phyloP scores from a whole-genome alignment of 768 basidiomycete species.

The Sutorius australiensis region DNA sequence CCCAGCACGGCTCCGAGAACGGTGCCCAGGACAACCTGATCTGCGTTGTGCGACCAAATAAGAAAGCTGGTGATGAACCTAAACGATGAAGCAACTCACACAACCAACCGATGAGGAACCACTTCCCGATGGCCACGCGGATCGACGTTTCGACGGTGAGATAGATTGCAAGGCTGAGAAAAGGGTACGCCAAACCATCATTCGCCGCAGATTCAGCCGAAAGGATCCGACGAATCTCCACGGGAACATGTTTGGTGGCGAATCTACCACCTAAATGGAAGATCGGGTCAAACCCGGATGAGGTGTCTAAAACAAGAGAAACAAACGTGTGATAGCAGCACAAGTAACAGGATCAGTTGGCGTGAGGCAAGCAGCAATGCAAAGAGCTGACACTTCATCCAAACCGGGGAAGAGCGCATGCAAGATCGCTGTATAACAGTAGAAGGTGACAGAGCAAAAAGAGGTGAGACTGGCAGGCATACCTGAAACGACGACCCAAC shows the following conservation, averaged over 20 bases:
- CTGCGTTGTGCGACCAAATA: conserved; percentile 34
- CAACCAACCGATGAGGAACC: conserved; percentile 84
- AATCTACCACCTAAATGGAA: conserved; percentile 58
- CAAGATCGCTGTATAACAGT: conserved; percentile 51
- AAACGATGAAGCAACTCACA: conserved; percentile 35
- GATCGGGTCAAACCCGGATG: background rate
- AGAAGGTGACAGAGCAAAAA: background rate
- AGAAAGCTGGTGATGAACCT: background rate
- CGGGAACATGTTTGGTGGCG: conserved; percentile 65
- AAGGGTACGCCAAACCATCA: conserved; percentile 94
- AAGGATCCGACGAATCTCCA: conserved; percentile 73
- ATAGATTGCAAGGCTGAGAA: conserved; percentile 83
- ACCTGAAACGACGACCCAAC: conserved; percentile 78
- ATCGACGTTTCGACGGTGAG: conserved; percentile 67
- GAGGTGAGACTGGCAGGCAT: conserved; percentile 14
- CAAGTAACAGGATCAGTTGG: conserved; percentile 95
- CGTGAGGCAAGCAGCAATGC: conserved; percentile 85
- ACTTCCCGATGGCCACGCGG: conserved; percentile 67
- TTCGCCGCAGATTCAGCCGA: conserved; percentile 92
- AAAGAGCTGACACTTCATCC: conserved; percentile 70
- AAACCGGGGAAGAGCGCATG: conserved; percentile 69
- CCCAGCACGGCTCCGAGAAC: conserved; percentile 59
- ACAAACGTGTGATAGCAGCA: conserved; percentile 70
- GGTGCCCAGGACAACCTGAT: conserved; percentile 77
- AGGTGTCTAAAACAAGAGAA: background rate